Percentiles rank a stretch among this genome's conserved stretches.
phyloP scores from a whole-genome alignment of 768 basidiomycete genomes.

The Russula abietina region DNA sequence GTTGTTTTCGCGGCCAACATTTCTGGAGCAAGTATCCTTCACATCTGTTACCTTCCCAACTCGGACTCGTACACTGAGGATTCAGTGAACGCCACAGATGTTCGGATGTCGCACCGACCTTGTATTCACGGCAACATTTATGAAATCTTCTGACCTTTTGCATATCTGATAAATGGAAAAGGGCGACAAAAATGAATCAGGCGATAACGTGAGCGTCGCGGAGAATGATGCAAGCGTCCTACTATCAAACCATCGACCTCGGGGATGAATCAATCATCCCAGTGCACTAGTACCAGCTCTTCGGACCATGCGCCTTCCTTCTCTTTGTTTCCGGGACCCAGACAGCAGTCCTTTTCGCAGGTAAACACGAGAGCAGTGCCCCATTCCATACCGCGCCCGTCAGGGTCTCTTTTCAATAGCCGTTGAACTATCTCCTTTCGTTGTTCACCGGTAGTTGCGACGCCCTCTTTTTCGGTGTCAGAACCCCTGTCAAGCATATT shows the following conservation, averaged over 20 bases:
- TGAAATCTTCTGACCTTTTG: background rate
- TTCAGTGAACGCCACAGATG: background rate
- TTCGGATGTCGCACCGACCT: background rate
- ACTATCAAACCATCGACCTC: background rate
- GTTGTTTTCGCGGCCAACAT: background rate
- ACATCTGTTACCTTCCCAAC: background rate
- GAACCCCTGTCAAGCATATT: conserved; percentile 50
- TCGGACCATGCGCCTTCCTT: conserved; percentile 56
- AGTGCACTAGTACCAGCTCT: conserved; percentile 69
- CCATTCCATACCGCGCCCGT: conserved; percentile 82
- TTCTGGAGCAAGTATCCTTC: background rate
- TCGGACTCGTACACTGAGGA: background rate
- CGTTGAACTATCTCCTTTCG: conserved; percentile 55
- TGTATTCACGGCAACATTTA: background rate
- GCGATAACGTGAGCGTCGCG: background rate
- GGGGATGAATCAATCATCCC: conserved; percentile 47
- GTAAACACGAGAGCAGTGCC: conserved; percentile 88
- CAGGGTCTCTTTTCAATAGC: conserved; percentile 43
- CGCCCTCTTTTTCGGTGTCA: conserved; percentile 27
- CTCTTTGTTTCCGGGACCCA: conserved; percentile 38
- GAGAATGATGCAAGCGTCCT: background rate
- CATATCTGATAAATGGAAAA: background rate
- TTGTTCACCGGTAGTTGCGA: conserved; percentile 54
- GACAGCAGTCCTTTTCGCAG: conserved; percentile 74
- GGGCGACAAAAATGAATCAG: background rate